phyloP scores from a whole-genome alignment of 2,329 filamentous ascomycete genomes.

The Sporothrix pallida region DNA sequence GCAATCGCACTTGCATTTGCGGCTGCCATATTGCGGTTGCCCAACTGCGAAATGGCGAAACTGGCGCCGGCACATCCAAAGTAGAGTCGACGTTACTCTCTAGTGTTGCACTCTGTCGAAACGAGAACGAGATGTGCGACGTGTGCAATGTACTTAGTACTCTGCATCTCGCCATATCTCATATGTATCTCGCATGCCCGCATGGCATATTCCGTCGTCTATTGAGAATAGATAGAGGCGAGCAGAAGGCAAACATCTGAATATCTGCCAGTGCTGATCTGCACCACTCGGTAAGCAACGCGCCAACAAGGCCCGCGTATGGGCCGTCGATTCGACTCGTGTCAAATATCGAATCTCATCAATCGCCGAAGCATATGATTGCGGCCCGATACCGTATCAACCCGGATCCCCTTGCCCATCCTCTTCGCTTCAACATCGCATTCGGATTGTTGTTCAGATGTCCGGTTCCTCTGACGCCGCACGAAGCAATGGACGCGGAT shows the following conservation, averaged over 20 bases:
- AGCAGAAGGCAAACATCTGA: not conserved
- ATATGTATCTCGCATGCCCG: no score
- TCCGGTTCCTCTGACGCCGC: slow-evolving; percentile 85
- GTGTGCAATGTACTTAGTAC: no score
- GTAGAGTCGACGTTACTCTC: not conserved
- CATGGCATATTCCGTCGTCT: not conserved
- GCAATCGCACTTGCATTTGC: no score
- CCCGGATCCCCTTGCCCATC: not conserved
- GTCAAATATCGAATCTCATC: not conserved
- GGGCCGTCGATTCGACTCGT: no score
- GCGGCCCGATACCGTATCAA: not conserved
- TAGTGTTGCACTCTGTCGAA: not conserved
- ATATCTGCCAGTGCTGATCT: not conserved
- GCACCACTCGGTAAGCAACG: not conserved
- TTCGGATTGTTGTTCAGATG: slow-evolving; percentile 51
- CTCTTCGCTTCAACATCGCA: not conserved
- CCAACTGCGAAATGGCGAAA: no score
- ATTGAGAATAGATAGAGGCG: not conserved
- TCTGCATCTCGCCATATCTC: not conserved
- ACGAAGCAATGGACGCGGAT: slow-evolving; percentile 63
- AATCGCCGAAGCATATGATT: not conserved
- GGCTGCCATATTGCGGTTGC: no score
- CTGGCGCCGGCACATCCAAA: slow-evolving; percentile 17
- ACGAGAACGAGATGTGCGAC: no score
- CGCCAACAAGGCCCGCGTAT: not conserved